A percentile compares a stretch with the other conserved stretches of the same genome.
Evolutionary conservation across 192 early-diverging fungal species (phyloP).

Genomic region (Entomortierella parvispora): DNA sequence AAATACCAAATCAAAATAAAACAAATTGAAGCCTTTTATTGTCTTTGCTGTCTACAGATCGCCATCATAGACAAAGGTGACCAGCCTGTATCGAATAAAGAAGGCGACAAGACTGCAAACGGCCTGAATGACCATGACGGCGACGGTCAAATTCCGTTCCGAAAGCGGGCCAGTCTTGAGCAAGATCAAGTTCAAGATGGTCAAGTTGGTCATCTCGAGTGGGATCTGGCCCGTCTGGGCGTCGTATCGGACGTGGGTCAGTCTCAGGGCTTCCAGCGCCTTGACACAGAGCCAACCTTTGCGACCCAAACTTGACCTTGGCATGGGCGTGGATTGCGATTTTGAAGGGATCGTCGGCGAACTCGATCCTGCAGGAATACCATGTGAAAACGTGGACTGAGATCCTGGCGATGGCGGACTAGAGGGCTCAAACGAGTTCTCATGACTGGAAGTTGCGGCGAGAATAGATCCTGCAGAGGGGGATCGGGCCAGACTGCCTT

Average conservation of each 20-base stretch:
- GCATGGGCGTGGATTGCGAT: conserved; percentile 14
- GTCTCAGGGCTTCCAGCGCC: conserved; percentile 59
- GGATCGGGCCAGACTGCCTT: background rate
- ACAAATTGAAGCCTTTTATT: too few relatives aligned
- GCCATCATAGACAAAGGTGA: conserved; percentile 81
- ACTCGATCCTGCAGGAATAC: too few relatives aligned
- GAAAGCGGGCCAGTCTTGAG: conserved; percentile 77
- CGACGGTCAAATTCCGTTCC: conserved; percentile 69
- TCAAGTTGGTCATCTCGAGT: conserved; percentile 87
- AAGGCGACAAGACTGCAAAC: conserved; percentile 78
- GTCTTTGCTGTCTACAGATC: background rate
- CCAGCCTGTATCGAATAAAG: conserved; percentile 82
- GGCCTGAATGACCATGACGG: conserved; percentile 75
- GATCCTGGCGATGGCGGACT: too few relatives aligned
- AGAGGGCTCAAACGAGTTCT: too few relatives aligned
- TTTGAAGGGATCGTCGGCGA: conserved; percentile 7
- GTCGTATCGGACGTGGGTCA: conserved; percentile 65
- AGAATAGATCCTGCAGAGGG: background rate
- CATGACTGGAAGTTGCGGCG: background rate
- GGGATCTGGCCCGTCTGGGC: conserved; percentile 54
- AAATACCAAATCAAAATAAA: too few relatives aligned
- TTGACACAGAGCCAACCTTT: conserved; percentile 64
- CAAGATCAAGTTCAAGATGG: conserved; percentile 91
- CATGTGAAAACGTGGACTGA: too few relatives aligned
- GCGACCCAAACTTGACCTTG: background rate